A percentile compares a stretch with the other conserved stretches of the same genome.
phyloP scores from a whole-genome alignment of 106 monocot genomes.

The Amphibolis antarctica region DNA sequence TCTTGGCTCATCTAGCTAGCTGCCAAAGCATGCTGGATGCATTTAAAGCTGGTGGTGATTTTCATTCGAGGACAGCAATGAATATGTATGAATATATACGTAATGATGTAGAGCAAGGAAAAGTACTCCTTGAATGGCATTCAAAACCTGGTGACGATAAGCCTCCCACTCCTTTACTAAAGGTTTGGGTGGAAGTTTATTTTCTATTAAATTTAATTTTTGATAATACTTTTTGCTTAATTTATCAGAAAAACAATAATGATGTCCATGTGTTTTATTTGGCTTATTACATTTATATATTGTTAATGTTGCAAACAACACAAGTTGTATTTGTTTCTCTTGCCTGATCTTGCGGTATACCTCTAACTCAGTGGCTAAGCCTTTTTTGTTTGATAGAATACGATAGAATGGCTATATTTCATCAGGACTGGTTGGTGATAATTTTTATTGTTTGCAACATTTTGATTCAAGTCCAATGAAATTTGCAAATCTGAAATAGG shows the following conservation, averaged over 20 bases:
- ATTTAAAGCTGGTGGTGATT: constrained; percentile 92
- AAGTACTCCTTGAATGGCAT: constrained; percentile 89
- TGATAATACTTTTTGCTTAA: background rate
- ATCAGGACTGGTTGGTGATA: no score
- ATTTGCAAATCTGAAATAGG: no score
- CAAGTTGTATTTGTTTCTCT: no score
- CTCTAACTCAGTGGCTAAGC: no score
- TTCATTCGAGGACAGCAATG: constrained; percentile 99
- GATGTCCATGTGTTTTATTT: background rate
- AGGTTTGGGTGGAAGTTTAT: constrained; percentile 26
- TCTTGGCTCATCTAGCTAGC: constrained; percentile 82
- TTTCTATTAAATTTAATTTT: background rate
- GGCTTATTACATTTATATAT: no score
- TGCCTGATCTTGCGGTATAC: no score
- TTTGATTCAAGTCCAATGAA: no score
- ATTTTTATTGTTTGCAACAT: no score
- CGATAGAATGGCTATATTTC: no score
- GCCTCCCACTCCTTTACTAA: constrained; percentile 90
- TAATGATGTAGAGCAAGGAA: constrained; percentile 57
- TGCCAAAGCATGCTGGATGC: constrained; percentile 96
- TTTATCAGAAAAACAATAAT: background rate
- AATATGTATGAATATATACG: constrained; percentile 87
- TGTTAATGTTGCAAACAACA: no score
- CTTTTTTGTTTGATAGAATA: no score
- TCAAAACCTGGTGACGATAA: constrained; percentile 78